Evolutionary conservation across 2,329 filamentous ascomycete species (phyloP), one percentile per base, ranked within the genome.

Genomic region (Trichoderma sp.): DNA sequence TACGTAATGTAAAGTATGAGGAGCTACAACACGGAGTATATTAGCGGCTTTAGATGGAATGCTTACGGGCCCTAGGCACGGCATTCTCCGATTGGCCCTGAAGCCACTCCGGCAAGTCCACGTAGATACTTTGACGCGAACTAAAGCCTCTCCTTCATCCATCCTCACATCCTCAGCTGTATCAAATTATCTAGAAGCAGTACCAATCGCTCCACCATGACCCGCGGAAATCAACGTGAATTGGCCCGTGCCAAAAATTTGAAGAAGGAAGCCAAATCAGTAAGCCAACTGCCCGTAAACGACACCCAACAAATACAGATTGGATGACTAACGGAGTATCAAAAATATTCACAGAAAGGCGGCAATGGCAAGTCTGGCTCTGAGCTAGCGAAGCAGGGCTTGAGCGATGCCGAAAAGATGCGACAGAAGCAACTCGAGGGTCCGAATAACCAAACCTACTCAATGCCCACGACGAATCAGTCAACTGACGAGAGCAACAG

Each of bases 161-260:
- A 60, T 68, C 32, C 39, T 58, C 34, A 43, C 66, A 68, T 68
- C 32, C 30, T 58, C 34, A 43, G 15, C 53, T 32, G n/a, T 32
- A 21, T 60, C n/a, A n/a, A n/a, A n/a, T n/a, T n/a, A n/a, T n/a
- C n/a, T n/a, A n/a, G n/a, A n/a, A n/a, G n/a, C n/a, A n/a, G n/a
- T n/a, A n/a, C n/a, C n/a, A n/a, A n/a, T n/a, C n/a, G n/a, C n/a
- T n/a, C n/a, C n/a, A n/a, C n/a, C n/a, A 98, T 98, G 95, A 91
- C 95, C 77, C 93, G 95, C 82, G 95, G 95, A 77, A 98, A 98
- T 83, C 95, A 98, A 87, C 92, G 95, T 79, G 95, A 98, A n/a
- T n/a, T n/a, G n/a, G n/a, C n/a, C n/a, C n/a, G n/a, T n/a, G n/a
- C n/a, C n/a, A n/a, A n/a, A n/a, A n/a, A n/a, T n/a, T n/a, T n/a